These are phyloP conservation scores for Schizophyllum amplum DNA, from an alignment of 1,284 basidiomycete species.

Conservation along the genomic window DNA sequence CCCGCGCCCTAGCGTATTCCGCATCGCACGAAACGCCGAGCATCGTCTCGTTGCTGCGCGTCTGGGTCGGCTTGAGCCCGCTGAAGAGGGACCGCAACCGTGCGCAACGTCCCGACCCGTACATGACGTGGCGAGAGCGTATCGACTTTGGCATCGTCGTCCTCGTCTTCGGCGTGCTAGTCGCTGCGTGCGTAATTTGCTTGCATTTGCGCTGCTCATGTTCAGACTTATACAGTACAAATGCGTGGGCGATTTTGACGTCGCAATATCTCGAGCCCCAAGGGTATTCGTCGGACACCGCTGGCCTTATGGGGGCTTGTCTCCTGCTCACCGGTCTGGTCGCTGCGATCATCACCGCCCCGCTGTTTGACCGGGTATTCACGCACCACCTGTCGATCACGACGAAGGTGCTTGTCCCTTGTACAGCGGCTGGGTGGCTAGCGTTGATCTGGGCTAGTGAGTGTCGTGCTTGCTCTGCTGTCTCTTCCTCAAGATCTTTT, in stretches of 20 bases:
- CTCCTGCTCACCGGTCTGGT: constrained; percentile 63
- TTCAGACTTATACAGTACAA: background rate
- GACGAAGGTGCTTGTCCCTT: constrained; percentile 50
- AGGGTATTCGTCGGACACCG: constrained; percentile 56
- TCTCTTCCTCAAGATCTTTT: background rate
- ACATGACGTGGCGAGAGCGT: constrained; percentile 58
- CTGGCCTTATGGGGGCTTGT: constrained; percentile 63
- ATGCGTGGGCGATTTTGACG: background rate
- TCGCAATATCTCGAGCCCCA: constrained; percentile 46
- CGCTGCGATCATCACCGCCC: constrained; percentile 55
- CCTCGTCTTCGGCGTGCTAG: constrained; percentile 54
- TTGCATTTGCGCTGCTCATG: background rate
- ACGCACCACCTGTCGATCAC: constrained; percentile 59
- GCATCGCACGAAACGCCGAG: constrained; percentile 50
- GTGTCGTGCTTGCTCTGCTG: background rate
- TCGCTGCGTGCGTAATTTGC: constrained; percentile 41
- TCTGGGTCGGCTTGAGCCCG: constrained; percentile 23
- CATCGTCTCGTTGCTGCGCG: constrained; percentile 46
- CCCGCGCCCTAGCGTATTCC: constrained; percentile 67
- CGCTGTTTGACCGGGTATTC: constrained; percentile 70
- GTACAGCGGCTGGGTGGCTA: constrained; percentile 56
- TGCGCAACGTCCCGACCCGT: constrained; percentile 23
- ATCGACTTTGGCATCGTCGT: constrained; percentile 58
- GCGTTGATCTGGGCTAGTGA: constrained; percentile 16
- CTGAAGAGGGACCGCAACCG: constrained; percentile 3